These are phyloP conservation scores for Galerina sulciceps DNA, from an alignment of 768 basidiomycete genomes.

Conservation along the genomic window DNA sequence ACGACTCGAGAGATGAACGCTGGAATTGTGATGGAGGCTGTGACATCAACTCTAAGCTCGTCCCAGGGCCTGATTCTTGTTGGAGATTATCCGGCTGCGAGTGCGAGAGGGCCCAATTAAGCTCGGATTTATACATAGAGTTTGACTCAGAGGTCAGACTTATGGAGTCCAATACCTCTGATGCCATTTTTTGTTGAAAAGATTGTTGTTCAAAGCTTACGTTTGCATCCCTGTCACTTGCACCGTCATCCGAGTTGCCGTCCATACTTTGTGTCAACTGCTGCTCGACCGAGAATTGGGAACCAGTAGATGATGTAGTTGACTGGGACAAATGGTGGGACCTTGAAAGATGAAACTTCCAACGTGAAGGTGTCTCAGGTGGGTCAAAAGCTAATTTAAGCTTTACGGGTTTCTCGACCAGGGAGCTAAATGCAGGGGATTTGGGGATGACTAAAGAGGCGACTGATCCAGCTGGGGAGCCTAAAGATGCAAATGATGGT, in stretches of 20 bases:
- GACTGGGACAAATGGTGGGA: slow-evolving; percentile 15
- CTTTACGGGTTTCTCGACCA: slow-evolving; percentile 16
- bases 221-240: background rate
- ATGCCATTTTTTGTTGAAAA: background rate
- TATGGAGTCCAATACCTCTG: background rate
- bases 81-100: background rate
- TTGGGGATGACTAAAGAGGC: slow-evolving; percentile 24
- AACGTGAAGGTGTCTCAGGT: background rate
- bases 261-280: slow-evolving; percentile 49
- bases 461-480: slow-evolving; percentile 21
- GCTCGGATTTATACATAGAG: slow-evolving; percentile 7
- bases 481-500: slow-evolving; percentile 27
- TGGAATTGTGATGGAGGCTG: slow-evolving; percentile 27
- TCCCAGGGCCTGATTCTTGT: slow-evolving; percentile 1
- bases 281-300: slow-evolving; percentile 47
- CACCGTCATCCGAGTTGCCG: slow-evolving; percentile 11
- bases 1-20: background rate
- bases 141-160: background rate
- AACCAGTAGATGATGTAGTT: slow-evolving; percentile 34
- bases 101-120: slow-evolving; percentile 11
- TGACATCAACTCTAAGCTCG: slow-evolving; percentile 12
- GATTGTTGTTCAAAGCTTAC: background rate
- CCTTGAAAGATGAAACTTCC: background rate
- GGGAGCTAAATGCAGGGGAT: slow-evolving; percentile 28
- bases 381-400: slow-evolving; percentile 4